Evolutionary conservation across 352 stramenopile species (phyloP), one percentile per base, ranked within the genome.

Genomic region (Pythium plurisporium): DNA sequence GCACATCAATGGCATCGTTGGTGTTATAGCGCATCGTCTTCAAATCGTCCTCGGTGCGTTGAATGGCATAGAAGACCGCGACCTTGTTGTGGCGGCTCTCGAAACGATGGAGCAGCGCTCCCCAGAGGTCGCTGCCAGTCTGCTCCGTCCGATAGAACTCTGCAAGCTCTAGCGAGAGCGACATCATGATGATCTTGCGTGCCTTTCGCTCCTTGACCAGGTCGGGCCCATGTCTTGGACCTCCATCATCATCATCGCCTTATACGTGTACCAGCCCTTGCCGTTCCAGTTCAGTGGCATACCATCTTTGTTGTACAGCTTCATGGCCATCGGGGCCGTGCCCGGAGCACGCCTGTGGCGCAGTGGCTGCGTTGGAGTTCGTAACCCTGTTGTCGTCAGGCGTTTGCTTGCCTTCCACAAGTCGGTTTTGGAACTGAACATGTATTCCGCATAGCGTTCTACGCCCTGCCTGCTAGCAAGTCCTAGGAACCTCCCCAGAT

Each of bases 251-350:
- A 43, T 27, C 47, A 55, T 55, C 2, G 33, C 33, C 19, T 44
- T 25, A 20, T 34, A 44, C 4, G 31, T 34, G 47, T 55, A 20
- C 47, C 46, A 54, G 46, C 19, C 41, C 17, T 55, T 55, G 20
- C 47, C 33, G 33, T 55, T 20, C 47, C 47, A 55, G 33, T 55
- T 55, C 19, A 44, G 2, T 34, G 47, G 33, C 47, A 55, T 22
- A 22, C 47, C 47, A 20, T 55, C 30, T 17, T 44, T 55, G 47
- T 44, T 55, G 30, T 44, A 55, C 31, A 45, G 33, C 47, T 55
- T 55, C 47, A 10, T 48, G 22, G 12, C 42, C 3, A 12, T 30
- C 42, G 19, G 15, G 42, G 4, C 42, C 5, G 23, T 12, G 33
- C 26, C 15, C 38, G 31, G 31, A 37, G 10, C 37, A 25, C 37